Evolutionary conservation across 2,329 filamentous ascomycete species (phyloP), one percentile per base, ranked within the genome.

Genomic region (Penicillium sp.): DNA sequence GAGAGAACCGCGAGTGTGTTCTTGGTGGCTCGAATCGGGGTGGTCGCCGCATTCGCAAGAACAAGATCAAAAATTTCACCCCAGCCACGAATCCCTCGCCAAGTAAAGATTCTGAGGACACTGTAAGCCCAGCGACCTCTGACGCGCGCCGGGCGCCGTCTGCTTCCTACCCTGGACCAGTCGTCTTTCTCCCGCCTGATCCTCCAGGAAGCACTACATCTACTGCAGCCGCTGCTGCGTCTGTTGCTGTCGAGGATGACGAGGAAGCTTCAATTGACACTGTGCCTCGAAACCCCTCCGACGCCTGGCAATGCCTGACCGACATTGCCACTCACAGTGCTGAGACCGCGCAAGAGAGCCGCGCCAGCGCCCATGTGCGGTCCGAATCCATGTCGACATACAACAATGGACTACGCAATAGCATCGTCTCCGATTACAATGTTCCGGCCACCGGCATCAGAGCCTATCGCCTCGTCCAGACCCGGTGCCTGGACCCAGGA

Each of bases 21-120:
- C 78, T 87, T 19, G 84, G 83, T 7, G 81, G 82, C 46, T 85
- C 83, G 50, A 86, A 86, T 67, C 81, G 84, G 55, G 85, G 85
- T 47, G 85, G 85, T 14, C 79, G 83, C 56, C 79, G 85, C 49
- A 80, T 86, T 58, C 81, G 84, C 54, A 85, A 83, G 67, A 83
- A 83, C 67, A 79, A 75, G 62, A 73, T 74, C 49, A 72, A 75
- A 52, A 70, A 71, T 39, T 70, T 74, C 43, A 73, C 71, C 2
- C 70, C 72, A 1, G 62, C 66, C 33, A 59, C 60, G 19, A 69
- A 64, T 46, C 36, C 62, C 7, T 59, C 70, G 3, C 58, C 67
- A 6, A 68, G 63, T 27, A 72, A 70, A 44, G 63, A 70, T 43
- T 67, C 70, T 11, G 65, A 73, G 35, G 65, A 69, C 50, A 58